Percentiles rank a stretch among this genome's conserved stretches.
These are phyloP conservation scores for Aspergillus ustus DNA, from an alignment of 2,329 filamentous ascomycete genomes.

Conservation along the genomic window DNA sequence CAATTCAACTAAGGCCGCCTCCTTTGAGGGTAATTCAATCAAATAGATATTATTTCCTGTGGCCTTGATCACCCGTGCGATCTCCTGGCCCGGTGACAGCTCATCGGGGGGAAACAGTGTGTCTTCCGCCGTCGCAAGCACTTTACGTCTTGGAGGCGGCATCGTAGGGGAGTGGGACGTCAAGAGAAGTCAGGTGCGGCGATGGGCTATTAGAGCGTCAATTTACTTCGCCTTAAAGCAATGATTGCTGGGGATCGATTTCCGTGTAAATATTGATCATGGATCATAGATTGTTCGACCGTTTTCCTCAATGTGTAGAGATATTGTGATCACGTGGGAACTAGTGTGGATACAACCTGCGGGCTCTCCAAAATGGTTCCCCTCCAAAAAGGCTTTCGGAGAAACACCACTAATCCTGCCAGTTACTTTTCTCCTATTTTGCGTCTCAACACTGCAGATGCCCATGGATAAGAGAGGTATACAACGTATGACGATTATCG, in stretches of 20 bases:
- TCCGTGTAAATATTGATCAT: neutral
- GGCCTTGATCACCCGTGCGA: constrained; percentile 79
- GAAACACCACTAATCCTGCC: neutral
- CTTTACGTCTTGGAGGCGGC: constrained; percentile 75
- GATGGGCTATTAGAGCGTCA: neutral
- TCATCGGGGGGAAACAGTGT: constrained; percentile 63
- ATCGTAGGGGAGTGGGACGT: constrained; percentile 49
- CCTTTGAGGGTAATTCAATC: constrained; percentile 71
- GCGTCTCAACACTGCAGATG: neutral
- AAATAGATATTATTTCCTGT: constrained; percentile 90
- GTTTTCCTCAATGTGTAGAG: neutral
- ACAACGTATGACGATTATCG: neutral
- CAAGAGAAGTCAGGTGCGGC: neutral
- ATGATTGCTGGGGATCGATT: neutral
- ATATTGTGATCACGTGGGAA: constrained; percentile 11
- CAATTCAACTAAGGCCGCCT: constrained; percentile 76
- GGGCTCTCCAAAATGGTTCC: neutral
- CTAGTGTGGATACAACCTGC: constrained; percentile 6
- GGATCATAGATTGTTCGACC: neutral
- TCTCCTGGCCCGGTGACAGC: constrained; percentile 58
- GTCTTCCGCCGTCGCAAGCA: constrained; percentile 78
- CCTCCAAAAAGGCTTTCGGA: neutral
- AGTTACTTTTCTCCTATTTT: neutral
- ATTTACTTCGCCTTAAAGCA: neutral
- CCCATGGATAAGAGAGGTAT: neutral